Evolutionary conservation across 148 eudicot genomes (phyloP), one percentile per base, ranked within the genome.

Genomic region (Amaranthus palmeri): DNA sequence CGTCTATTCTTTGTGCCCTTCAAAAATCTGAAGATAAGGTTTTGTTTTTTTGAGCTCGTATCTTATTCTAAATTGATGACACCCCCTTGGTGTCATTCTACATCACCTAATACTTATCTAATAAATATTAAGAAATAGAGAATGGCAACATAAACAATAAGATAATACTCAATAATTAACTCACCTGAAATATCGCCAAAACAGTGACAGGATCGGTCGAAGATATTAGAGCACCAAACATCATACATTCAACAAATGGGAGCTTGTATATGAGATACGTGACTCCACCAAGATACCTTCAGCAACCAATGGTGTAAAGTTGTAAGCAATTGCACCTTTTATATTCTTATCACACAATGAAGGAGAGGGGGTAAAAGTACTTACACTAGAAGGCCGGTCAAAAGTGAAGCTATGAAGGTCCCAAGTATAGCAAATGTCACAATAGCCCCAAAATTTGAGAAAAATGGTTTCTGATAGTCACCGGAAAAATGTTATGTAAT

Each of bases 151-250:
- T 46, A 25, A 46, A 64, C 4, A 14, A 45, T 25, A 3, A 47
- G 6, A 64, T 15, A 65, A 53, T 45, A 65, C 46, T 67, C 25
- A 10, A 74, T 58, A 17, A 9, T 14, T 17, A 65, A 56, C 52
- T 72, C 65, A 90, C 99, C 97, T 95, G 99, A 78, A 95, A 95
- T 78, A 95, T 95, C 67, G 99, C 86, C 70, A 95, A 73, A 74
- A 95, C 99, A 44, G 99, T 95, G 81, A 95, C 90, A 71, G 99
- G 99, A 80, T 95, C 99, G 3, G 99, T 95, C 54, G 99, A 96
- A 54, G 99, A 91, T 82, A 95, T 95, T 40, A 95, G 88, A 72
- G 99, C 99, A 65, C 99, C 99, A 83, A 95, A 95, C 99, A 95
- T 95, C 83, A 95, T 79, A 77, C 99, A 95, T 72, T 95, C 99